phyloP scores from a whole-genome alignment of 306 rosid genomes.

The cucumber (Cucumis sativus) region DNA sequence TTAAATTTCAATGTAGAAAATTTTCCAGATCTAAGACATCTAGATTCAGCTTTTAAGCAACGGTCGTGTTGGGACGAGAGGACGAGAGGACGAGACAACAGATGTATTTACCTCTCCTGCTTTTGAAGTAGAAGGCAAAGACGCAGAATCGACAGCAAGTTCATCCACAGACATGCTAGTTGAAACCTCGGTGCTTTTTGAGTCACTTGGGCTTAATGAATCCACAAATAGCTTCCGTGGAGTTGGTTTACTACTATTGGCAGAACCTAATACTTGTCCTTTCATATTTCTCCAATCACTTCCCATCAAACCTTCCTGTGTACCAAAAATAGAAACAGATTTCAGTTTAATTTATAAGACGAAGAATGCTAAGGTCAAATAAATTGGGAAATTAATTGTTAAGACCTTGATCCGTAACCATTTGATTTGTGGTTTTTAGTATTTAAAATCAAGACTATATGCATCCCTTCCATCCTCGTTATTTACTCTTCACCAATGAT shows the following conservation, averaged over 20 bases:
- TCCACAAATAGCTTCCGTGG: conserved; percentile 66
- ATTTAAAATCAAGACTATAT: too few relatives aligned
- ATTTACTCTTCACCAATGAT: too few relatives aligned
- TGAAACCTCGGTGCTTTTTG: conserved; percentile 78
- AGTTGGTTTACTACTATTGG: conserved; percentile 42
- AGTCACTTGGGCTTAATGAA: conserved; percentile 53
- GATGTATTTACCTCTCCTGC: conserved; percentile 58
- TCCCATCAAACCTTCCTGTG: conserved; percentile 58
- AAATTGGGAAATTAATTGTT: neutral
- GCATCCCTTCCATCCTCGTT: too few relatives aligned
- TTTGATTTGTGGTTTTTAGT: too few relatives aligned
- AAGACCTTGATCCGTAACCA: too few relatives aligned
- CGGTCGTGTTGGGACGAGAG: neutral
- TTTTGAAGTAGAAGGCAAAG: conserved; percentile 70
- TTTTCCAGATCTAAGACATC: neutral
- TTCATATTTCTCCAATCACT: conserved; percentile 75
- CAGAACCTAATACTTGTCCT: conserved; percentile 68
- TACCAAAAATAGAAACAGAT: neutral
- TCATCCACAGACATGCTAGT: conserved; percentile 74
- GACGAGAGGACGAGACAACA: neutral
- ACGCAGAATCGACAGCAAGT: conserved; percentile 52
- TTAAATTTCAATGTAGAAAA: neutral
- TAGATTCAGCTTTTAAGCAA: conserved; percentile 5
- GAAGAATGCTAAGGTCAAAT: neutral
- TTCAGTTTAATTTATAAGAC: neutral